These are phyloP conservation scores for Chaetomiaceae sp. DNA, from an alignment of 2,329 filamentous ascomycete genomes.

Conservation along the genomic window DNA sequence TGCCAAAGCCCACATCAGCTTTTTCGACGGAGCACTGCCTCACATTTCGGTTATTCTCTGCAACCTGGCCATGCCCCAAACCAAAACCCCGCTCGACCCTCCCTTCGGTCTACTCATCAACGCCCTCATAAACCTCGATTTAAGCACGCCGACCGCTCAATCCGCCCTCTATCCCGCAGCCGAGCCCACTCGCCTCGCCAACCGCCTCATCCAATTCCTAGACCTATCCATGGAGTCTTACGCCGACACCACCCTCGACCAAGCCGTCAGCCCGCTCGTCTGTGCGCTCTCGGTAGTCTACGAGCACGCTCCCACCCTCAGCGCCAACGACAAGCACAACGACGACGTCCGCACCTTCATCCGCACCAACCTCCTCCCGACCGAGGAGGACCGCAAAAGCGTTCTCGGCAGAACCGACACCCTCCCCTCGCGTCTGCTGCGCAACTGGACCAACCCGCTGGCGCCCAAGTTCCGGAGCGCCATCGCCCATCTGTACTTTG, in stretches of 20 bases:
- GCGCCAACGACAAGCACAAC: neutral
- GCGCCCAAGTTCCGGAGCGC: constrained; percentile 68
- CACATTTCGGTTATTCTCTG: constrained; percentile 68
- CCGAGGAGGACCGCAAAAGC: constrained; percentile 67
- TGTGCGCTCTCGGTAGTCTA: constrained; percentile 69
- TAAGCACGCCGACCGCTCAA: constrained; percentile 51
- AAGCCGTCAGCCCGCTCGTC: constrained; percentile 66
- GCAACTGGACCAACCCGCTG: constrained; percentile 68
- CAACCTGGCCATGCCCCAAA: constrained; percentile 45
- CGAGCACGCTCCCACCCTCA: constrained; percentile 54
- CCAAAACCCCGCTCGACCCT: constrained; percentile 62
- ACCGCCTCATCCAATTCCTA: constrained; percentile 66
- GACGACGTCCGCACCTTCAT: constrained; percentile 54
- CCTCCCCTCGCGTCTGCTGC: constrained; percentile 71
- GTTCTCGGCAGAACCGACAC: constrained; percentile 73
- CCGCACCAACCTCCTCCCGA: constrained; percentile 66
- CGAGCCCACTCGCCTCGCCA: constrained; percentile 55
- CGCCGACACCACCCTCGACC: constrained; percentile 66
- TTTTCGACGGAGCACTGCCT: constrained; percentile 65
- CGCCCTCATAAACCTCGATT: constrained; percentile 72
- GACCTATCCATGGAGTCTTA: constrained; percentile 62
- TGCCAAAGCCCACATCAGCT: constrained; percentile 55
- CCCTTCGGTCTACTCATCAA: constrained; percentile 72
- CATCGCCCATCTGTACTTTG: constrained; percentile 77
- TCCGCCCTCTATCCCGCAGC: constrained; percentile 62